Evolutionary conservation across 306 rosid species (phyloP).

Genomic region (Cercis canadensis): DNA sequence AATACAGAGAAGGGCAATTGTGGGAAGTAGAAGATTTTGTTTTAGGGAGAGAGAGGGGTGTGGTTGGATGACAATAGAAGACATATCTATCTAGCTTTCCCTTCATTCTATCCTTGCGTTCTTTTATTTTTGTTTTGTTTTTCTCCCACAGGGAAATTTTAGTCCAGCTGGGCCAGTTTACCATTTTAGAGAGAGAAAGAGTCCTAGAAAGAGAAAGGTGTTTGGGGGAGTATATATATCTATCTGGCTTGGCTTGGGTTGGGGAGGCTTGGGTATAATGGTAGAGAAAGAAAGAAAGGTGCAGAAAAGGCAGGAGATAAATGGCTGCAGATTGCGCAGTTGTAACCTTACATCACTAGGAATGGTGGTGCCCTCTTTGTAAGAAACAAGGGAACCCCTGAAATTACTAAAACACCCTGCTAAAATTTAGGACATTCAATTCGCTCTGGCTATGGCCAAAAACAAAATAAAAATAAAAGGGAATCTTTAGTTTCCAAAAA

Average conservation of each 20-base stretch:
- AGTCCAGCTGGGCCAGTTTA: slow-evolving; percentile 44
- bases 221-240: not conserved
- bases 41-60: slow-evolving; percentile 34
- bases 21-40: slow-evolving; percentile 36
- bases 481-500: not conserved
- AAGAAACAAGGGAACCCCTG: not conserved
- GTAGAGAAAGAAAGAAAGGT: not conserved
- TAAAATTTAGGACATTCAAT: not conserved
- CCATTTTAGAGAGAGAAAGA: slow-evolving; percentile 34
- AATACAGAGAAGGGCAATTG: slow-evolving; percentile 50
- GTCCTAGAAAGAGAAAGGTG: not conserved
- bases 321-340: slow-evolving; percentile 38
- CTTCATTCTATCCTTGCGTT: slow-evolving; percentile 34
- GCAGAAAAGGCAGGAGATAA: slow-evolving; percentile 27
- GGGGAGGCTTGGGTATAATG: slow-evolving; percentile 8
- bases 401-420: slow-evolving; percentile 11
- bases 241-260: not conserved
- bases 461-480: not conserved
- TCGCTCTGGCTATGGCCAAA: too few relatives aligned
- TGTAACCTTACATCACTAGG: not conserved
- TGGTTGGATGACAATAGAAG: slow-evolving; percentile 50
- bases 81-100: slow-evolving; percentile 31
- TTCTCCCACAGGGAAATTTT: slow-evolving; percentile 24
- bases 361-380: not conserved
- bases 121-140: slow-evolving; percentile 13